These are phyloP conservation scores for Zoysia pacifica DNA, from an alignment of 176 grass and related monocot genomes.

Conservation along the genomic window DNA sequence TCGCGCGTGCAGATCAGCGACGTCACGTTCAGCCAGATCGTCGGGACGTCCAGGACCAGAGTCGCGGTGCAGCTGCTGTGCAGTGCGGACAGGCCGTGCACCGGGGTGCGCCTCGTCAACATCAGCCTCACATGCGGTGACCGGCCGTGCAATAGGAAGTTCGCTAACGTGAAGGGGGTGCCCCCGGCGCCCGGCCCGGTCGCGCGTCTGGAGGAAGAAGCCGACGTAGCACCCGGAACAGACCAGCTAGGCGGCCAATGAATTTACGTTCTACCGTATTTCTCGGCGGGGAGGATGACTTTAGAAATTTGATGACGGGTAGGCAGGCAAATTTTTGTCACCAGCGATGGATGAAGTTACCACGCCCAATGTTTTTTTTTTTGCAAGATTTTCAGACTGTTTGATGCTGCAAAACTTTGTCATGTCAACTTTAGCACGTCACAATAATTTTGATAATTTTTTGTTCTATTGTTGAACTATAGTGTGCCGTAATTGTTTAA, in stretches of 20 bases:
- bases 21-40: constrained; percentile 44
- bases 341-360: no score
- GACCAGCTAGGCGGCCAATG: not conserved
- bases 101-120: constrained; percentile 24
- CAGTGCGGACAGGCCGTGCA: constrained; percentile 46
- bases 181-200: not conserved
- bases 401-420: no score
- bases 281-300: not conserved
- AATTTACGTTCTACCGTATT: not conserved
- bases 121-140: constrained; percentile 34
- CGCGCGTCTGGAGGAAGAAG: not conserved
- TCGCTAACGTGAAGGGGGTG: constrained; percentile 25
- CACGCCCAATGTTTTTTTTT: no score
- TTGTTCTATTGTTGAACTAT: no score
- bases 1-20: constrained; percentile 56
- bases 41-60: constrained; percentile 44
- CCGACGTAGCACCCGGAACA: not conserved
- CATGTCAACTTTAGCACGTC: no score
- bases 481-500: no score
- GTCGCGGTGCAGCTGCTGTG: constrained; percentile 46
- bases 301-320: not conserved
- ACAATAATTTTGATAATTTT: no score
- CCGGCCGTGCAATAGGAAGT: not conserved
- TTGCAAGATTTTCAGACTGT: no score
- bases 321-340: no score